Base-by-base conservation (phyloP, 1,284 basidiomycete species). In the Cystobasidiaceae sp. region DNA sequence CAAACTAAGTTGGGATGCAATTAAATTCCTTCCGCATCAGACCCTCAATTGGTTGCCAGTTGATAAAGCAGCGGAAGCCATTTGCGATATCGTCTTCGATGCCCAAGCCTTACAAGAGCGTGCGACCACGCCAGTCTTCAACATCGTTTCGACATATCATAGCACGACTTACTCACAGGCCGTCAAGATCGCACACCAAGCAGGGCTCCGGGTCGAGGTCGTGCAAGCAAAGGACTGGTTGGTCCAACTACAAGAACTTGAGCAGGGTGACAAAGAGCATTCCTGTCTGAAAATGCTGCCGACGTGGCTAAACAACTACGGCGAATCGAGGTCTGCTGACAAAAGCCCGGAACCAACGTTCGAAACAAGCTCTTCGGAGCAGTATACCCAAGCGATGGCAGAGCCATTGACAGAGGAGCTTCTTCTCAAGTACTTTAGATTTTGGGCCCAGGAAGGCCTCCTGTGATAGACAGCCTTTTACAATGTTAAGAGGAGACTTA, bases 101-200 rank as follows among this genome's bases (percentile, higher is more conserved):
- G 65, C 0, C 52, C 19, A 28, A 61, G 32, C 50, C 33, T 32
- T 55, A 15, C 27, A 44, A 1, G 52, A 58, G 5, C 66, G 70
- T 32, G 75, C 56, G 11, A 68, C 70, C 7, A 67, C 60, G 44
- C 43, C 66, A 6, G 66, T 67, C 67, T 84, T 90, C 57, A 91
- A 90, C 77, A 82, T 89, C 75, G 87, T 91, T 71, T 83, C 89
- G 32, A 81, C 82, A 57, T 77, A 79, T 0, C 74, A 78, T 8
- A 69, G 71, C 30, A 72, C 72, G 23, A 55, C 37, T 3, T 67
- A 45, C 37, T 11, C 15, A 21, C 39, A 55, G 15, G 44, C 41
- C 7, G 25, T 56, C 7, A 11, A 37, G 17, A 21, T 44, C 17
- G 19, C 60, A 1, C 37, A 46, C 19, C n/a, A 23, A 6, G 66